These are phyloP conservation scores for Cynanchum wilfordii DNA, from an alignment of 257 asterid species.

Conservation along the genomic window DNA sequence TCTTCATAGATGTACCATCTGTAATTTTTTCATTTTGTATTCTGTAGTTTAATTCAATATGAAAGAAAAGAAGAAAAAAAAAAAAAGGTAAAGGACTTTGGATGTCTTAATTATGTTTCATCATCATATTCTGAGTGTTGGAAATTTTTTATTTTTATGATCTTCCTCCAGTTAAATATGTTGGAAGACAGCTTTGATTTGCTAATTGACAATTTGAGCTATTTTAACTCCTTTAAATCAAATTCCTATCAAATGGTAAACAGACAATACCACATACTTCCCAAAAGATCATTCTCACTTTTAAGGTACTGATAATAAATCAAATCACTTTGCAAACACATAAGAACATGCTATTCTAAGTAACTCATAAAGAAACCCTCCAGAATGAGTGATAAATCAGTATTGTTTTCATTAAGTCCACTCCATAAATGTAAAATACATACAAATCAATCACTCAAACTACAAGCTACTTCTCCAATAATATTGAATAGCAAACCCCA, in stretches of 20 bases:
- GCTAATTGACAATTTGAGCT: not conserved
- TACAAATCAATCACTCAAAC: not conserved
- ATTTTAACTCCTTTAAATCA: not conserved
- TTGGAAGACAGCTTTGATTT: not conserved
- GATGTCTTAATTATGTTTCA: not conserved
- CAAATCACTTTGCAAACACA: not conserved
- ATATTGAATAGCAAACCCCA: not conserved
- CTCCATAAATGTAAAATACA: not conserved
- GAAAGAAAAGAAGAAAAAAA: no score
- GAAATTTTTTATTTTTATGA: not conserved
- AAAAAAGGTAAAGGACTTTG: not conserved
- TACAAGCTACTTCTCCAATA: not conserved
- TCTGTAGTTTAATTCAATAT: not conserved
- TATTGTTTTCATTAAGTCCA: not conserved
- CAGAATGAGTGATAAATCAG: not conserved
- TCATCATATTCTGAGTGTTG: not conserved
- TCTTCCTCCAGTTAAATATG: not conserved
- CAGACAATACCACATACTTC: not conserved
- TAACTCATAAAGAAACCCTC: not conserved
- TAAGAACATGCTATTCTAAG: not conserved
- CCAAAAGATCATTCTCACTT: not conserved
- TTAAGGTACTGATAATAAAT: not conserved
- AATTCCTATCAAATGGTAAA: not conserved
- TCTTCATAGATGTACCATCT: not conserved
- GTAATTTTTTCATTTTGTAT: not conserved